These are phyloP conservation scores for Cyberlindnera euphorbiae DNA, from an alignment of 805 yeast species.

Conservation along the genomic window DNA sequence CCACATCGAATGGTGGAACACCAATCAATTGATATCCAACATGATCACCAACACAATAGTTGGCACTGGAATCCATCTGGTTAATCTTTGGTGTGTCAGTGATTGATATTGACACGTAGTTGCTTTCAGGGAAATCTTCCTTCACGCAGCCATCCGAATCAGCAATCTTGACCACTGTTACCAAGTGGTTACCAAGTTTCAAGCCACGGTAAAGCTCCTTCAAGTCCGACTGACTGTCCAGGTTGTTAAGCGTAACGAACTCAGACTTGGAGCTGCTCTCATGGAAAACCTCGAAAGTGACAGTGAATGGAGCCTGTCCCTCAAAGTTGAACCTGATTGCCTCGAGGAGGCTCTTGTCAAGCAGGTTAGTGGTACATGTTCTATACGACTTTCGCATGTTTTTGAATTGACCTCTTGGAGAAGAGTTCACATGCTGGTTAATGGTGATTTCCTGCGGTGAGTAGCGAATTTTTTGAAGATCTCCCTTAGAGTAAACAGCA, in stretches of 20 bases:
- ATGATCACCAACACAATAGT: constrained; percentile 91
- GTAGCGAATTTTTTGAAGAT: constrained; percentile 28
- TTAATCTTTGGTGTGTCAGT: constrained; percentile 73
- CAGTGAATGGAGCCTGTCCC: constrained; percentile 60
- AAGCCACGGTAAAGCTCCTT: constrained; percentile 45
- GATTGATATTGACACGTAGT: constrained; percentile 51
- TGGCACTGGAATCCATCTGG: constrained; percentile 35
- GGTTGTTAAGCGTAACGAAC: constrained; percentile 37
- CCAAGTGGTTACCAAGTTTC: constrained; percentile 64
- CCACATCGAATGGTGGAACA: constrained; percentile 70
- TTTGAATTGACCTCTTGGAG: constrained; percentile 57
- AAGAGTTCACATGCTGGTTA: constrained; percentile 48
- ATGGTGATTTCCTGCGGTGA: constrained; percentile 33
- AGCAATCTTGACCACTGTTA: constrained; percentile 50
- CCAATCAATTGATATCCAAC: constrained; percentile 75
- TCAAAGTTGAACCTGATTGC: constrained; percentile 51
- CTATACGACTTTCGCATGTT: constrained; percentile 44
- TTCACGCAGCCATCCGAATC: constrained; percentile 71
- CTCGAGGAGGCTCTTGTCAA: constrained; percentile 32
- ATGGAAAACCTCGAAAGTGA: constrained; percentile 55
- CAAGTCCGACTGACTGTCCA: constrained; percentile 36
- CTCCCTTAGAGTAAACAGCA: constrained; percentile 46
- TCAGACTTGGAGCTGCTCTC: constrained; percentile 54
- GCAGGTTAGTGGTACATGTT: constrained; percentile 40
- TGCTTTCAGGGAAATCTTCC: constrained; percentile 37